phyloP scores from a whole-genome alignment of 768 basidiomycete species.

The Scleroderma citrinum region DNA sequence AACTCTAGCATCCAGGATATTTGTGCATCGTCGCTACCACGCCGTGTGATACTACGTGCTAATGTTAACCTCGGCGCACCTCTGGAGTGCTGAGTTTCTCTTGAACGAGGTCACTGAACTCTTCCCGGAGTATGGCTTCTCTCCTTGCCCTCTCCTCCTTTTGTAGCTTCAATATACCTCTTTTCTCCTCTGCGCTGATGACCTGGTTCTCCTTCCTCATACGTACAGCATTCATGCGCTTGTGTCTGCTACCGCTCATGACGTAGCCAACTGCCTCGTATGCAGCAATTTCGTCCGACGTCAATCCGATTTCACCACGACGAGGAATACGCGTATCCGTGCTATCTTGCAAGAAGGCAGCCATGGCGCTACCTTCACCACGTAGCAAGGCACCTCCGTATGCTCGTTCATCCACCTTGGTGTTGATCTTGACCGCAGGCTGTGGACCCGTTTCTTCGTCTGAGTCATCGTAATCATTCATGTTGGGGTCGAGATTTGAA shows the following conservation, averaged over 20 bases:
- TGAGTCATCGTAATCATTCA: slow-evolving; percentile 38
- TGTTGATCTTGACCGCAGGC: slow-evolving; percentile 42
- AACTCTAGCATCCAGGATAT: too few species aligned
- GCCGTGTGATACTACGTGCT: not conserved
- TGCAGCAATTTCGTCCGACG: slow-evolving; percentile 77
- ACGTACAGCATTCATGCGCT: slow-evolving; percentile 97
- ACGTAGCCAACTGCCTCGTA: slow-evolving; percentile 93
- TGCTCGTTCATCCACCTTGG: slow-evolving; percentile 68
- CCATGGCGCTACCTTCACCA: slow-evolving; percentile 98
- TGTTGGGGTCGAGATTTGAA: not conserved
- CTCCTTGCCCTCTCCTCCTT: slow-evolving; percentile 89
- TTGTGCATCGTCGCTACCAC: too few species aligned
- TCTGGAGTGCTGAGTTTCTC: slow-evolving; percentile 61
- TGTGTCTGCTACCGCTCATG: slow-evolving; percentile 93
- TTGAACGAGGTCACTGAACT: slow-evolving; percentile 78
- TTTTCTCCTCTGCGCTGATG: slow-evolving; percentile 97
- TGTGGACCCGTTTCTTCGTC: slow-evolving; percentile 79
- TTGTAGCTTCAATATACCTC: slow-evolving; percentile 91
- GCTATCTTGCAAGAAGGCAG: slow-evolving; percentile 86
- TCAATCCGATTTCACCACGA: slow-evolving; percentile 96
- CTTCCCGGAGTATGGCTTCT: slow-evolving; percentile 83
- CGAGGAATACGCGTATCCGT: slow-evolving; percentile 87
- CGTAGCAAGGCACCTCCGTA: slow-evolving; percentile 88
- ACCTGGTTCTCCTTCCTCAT: slow-evolving; percentile 99
- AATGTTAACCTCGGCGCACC: slow-evolving; percentile 13